Conservation (phyloP, 2,329 filamentous ascomycete species). For the Aspergillus novoparasiticus region DNA sequence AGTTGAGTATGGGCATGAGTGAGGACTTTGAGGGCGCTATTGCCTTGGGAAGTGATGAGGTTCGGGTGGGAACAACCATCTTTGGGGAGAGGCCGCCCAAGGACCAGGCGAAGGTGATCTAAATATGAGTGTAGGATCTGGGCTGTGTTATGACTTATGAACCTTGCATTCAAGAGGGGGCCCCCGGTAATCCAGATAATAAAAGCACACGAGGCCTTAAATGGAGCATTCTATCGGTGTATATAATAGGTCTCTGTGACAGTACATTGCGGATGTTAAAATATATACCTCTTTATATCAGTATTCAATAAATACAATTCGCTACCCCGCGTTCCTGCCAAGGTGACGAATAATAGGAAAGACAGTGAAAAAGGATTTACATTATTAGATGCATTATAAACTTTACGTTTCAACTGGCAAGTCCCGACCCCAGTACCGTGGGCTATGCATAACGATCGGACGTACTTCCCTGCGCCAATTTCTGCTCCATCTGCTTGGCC, state of each 20-base stretch:
- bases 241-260: background rate
- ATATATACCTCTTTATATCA: constrained; percentile 18
- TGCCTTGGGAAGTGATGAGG: constrained; percentile 79
- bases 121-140: constrained; percentile 2
- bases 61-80: constrained; percentile 89
- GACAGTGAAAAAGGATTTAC: constrained; percentile 1
- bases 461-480: constrained; percentile 60
- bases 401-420: background rate
- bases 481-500: constrained; percentile 84
- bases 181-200: background rate
- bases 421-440: background rate
- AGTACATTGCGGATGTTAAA: background rate
- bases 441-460: constrained; percentile 20
- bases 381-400: constrained; percentile 9
- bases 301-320: constrained; percentile 13
- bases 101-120: constrained; percentile 71
- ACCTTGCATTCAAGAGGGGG: background rate
- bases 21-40: constrained; percentile 92
- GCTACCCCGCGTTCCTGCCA: constrained; percentile 1
- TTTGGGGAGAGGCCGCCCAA: constrained; percentile 82
- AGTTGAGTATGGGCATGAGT: constrained; percentile 99
- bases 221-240: background rate
- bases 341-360: background rate
- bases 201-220: background rate
- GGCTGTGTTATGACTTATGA: constrained; percentile 16